Conservation (phyloP, 108 stramenopile species). For the Nitzschia sp. region DNA sequence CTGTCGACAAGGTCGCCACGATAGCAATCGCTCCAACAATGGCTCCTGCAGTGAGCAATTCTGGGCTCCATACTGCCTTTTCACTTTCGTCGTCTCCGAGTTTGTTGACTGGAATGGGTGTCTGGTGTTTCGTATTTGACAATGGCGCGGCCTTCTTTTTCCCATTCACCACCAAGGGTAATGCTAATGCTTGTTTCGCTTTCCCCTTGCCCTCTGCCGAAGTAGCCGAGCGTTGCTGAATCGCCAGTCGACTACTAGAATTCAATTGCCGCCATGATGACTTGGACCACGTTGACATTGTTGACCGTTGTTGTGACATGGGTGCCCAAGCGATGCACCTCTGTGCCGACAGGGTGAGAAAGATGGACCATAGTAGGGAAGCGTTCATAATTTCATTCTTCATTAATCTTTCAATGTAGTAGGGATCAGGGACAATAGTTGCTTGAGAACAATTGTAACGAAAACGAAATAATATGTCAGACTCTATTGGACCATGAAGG, state of each 20-base stretch:
- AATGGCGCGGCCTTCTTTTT: too few relatives aligned
- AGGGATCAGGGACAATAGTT: too few relatives aligned
- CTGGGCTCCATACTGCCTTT: not conserved
- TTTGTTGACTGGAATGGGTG: too few relatives aligned
- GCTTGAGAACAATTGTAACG: too few relatives aligned
- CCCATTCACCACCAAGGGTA: not conserved
- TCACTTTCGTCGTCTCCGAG: not conserved
- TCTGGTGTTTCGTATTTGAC: too few relatives aligned
- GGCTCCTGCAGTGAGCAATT: not conserved
- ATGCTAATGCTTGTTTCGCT: not conserved
- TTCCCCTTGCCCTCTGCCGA: not conserved
- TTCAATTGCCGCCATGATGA: not conserved
- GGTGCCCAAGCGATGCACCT: not conserved
- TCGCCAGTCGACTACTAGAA: not conserved
- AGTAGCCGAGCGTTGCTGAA: not conserved
- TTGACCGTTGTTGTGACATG: too few relatives aligned
- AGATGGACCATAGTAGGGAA: too few relatives aligned
- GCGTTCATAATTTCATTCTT: not conserved
- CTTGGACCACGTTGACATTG: too few relatives aligned
- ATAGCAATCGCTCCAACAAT: not conserved
- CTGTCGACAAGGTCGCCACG: not conserved
- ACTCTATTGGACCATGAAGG: too few relatives aligned
- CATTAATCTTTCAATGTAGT: too few relatives aligned
- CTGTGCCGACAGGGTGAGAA: not conserved
- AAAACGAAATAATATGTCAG: too few relatives aligned